phyloP scores from a whole-genome alignment of 1,284 basidiomycete genomes.

The Marasmius oreades region DNA sequence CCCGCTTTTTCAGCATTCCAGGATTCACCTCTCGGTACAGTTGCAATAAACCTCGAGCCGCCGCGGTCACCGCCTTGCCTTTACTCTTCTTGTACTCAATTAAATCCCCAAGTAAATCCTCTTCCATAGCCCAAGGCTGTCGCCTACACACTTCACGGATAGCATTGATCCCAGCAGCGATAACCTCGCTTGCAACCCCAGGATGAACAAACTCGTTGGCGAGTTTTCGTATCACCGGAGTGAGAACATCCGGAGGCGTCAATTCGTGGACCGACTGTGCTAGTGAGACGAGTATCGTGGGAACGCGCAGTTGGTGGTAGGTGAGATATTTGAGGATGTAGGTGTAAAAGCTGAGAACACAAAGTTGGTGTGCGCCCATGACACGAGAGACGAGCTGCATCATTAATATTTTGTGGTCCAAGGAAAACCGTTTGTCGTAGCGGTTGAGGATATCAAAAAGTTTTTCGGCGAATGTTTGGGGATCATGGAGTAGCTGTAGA shows the following conservation, averaged over 20 bases:
- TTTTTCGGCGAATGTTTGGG: conserved; percentile 94
- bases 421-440: conserved; percentile 89
- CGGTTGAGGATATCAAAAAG: conserved; percentile 85
- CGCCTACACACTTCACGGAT: conserved; percentile 91
- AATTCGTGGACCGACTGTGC: conserved; percentile 96
- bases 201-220: conserved; percentile 97
- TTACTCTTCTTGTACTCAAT: conserved; percentile 94
- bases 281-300: conserved; percentile 91
- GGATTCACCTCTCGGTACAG: conserved; percentile 98
- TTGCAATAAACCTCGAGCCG: conserved; percentile 83
- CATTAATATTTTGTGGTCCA: conserved; percentile 96
- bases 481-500: conserved; percentile 91
- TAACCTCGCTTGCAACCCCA: conserved; percentile 93
- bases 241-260: conserved; percentile 91
- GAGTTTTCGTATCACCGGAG: conserved; percentile 88
- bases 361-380: conserved; percentile 91
- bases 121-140: conserved; percentile 97
- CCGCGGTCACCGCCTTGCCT: conserved; percentile 91
- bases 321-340: conserved; percentile 95
- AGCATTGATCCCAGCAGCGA: conserved; percentile 93
- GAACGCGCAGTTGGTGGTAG: conserved; percentile 91
- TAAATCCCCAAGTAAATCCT: conserved; percentile 89
- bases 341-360: conserved; percentile 94
- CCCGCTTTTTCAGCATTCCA: conserved; percentile 84
- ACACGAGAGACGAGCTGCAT: conserved; percentile 98